Evolutionary conservation across 106 monocot species (phyloP).

Genomic region (Dioscorea dumetorum): DNA sequence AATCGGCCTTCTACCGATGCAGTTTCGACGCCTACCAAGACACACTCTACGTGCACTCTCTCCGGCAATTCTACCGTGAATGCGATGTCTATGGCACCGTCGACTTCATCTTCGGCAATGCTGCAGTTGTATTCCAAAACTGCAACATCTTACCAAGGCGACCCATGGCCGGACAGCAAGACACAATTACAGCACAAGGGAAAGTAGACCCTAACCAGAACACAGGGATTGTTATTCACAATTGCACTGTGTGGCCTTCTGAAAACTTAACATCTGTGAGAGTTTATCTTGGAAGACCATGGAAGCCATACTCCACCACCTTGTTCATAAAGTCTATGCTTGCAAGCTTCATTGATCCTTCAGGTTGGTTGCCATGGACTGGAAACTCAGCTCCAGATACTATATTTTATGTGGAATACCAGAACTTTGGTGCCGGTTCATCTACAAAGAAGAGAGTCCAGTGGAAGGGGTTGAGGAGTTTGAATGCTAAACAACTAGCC

Average conservation of each 20-base stretch:
- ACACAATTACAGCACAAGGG: constrained; percentile 85
- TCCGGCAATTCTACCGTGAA: constrained; percentile 79
- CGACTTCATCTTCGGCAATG: constrained; percentile 95
- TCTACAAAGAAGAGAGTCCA: constrained; percentile 24
- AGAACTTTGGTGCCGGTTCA: constrained; percentile 44
- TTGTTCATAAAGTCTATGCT: constrained; percentile 72
- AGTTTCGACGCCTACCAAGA: constrained; percentile 70
- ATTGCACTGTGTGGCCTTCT: constrained; percentile 19
- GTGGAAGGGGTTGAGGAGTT: constrained; percentile 40
- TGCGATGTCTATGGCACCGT: constrained; percentile 79
- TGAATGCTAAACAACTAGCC: constrained; percentile 30
- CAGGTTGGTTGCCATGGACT: constrained; percentile 74
- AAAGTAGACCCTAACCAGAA: constrained; percentile 38
- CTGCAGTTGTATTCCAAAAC: constrained; percentile 76
- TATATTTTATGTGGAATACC: constrained; percentile 50
- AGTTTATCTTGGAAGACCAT: constrained; percentile 75
- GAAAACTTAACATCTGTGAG: neutral
- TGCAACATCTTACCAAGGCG: constrained; percentile 49
- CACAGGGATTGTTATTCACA: constrained; percentile 76
- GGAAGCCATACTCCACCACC: constrained; percentile 61
- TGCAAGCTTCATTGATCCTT: constrained; percentile 42
- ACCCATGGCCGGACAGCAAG: constrained; percentile 66
- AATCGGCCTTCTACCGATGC: constrained; percentile 59
- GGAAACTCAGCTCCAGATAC: constrained; percentile 53
- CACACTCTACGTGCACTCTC: constrained; percentile 63